Conservation (phyloP, 2,329 filamentous ascomycete species). For the Zasmidium cellare region DNA sequence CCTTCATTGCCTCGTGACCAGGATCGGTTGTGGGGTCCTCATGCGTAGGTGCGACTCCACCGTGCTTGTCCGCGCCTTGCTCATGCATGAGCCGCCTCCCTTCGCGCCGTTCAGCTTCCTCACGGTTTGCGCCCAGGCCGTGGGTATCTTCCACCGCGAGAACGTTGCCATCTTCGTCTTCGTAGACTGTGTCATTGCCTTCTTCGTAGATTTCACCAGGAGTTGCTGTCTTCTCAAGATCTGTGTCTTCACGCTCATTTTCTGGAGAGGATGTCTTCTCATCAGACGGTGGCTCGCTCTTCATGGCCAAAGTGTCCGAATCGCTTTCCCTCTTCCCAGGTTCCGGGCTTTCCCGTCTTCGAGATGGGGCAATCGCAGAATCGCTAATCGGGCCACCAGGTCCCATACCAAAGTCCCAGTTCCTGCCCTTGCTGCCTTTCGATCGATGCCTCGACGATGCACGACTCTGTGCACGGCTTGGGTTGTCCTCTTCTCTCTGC, state of each 20-base stretch:
- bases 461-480: slow-evolving; percentile 61
- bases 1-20: slow-evolving; percentile 43
- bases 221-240: slow-evolving; percentile 28
- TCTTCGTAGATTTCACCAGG: slow-evolving; percentile 75
- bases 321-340: slow-evolving; percentile 42
- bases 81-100: slow-evolving; percentile 57
- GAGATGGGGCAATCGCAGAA: slow-evolving; percentile 78
- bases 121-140: slow-evolving; percentile 52
- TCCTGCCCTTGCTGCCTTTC: slow-evolving; percentile 60
- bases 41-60: slow-evolving; percentile 48
- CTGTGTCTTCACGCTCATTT: slow-evolving; percentile 15
- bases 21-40: slow-evolving; percentile 47
- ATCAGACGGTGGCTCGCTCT: slow-evolving; percentile 28
- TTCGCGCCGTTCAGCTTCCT: slow-evolving; percentile 59
- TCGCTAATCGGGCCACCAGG: slow-evolving; percentile 86
- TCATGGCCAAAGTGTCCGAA: slow-evolving; percentile 45
- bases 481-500: slow-evolving; percentile 71
- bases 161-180: slow-evolving; percentile 86
- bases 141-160: slow-evolving; percentile 62
- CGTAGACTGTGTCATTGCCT: slow-evolving; percentile 74
- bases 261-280: slow-evolving; percentile 19
- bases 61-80: slow-evolving; percentile 39
- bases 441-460: slow-evolving; percentile 67
- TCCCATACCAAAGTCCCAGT: slow-evolving; percentile 66
- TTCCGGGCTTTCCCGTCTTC: slow-evolving; percentile 35